Conservation (phyloP, 208 protist species). For the Acanthamoeba rhysodes region DNA sequence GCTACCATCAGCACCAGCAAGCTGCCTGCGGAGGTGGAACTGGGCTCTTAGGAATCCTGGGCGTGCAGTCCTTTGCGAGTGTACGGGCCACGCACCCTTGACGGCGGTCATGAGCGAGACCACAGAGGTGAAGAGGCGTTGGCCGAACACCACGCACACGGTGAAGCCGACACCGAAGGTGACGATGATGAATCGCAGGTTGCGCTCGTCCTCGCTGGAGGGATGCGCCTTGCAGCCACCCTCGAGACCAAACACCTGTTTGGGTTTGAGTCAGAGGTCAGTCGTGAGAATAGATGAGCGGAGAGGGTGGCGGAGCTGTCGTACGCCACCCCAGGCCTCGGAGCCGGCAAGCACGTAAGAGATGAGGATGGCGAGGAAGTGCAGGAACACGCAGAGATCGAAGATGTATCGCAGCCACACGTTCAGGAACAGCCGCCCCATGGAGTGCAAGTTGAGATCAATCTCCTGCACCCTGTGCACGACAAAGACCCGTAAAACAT, state of each 20-base stretch:
- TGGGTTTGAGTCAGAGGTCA: neutral
- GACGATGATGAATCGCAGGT: constrained; percentile 44
- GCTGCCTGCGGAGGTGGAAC: neutral
- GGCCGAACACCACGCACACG: constrained; percentile 30
- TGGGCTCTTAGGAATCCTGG: neutral
- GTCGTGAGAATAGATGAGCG: no score
- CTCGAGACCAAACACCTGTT: constrained; percentile 18
- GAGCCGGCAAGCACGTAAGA: constrained; percentile 84
- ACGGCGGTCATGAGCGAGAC: constrained; percentile 45
- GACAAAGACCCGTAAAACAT: no score
- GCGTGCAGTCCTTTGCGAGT: neutral
- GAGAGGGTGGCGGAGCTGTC: neutral
- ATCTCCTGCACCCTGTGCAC: neutral
- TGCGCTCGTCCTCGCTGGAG: constrained; percentile 32
- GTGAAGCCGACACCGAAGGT: constrained; percentile 34
- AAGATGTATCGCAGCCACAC: constrained; percentile 73
- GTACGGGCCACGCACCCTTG: constrained; percentile 60
- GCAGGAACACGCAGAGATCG: constrained; percentile 78
- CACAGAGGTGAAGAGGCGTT: constrained; percentile 30
- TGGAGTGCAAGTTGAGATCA: constrained; percentile 79
- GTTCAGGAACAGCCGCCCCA: constrained; percentile 81
- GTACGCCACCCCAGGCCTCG: constrained; percentile 78
- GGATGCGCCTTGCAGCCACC: constrained; percentile 7
- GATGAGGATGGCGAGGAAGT: constrained; percentile 87
- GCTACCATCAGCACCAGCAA: constrained; percentile 85